These are phyloP conservation scores for Penicillium sp. DNA, from an alignment of 2,329 filamentous ascomycete genomes.

Conservation along the genomic window DNA sequence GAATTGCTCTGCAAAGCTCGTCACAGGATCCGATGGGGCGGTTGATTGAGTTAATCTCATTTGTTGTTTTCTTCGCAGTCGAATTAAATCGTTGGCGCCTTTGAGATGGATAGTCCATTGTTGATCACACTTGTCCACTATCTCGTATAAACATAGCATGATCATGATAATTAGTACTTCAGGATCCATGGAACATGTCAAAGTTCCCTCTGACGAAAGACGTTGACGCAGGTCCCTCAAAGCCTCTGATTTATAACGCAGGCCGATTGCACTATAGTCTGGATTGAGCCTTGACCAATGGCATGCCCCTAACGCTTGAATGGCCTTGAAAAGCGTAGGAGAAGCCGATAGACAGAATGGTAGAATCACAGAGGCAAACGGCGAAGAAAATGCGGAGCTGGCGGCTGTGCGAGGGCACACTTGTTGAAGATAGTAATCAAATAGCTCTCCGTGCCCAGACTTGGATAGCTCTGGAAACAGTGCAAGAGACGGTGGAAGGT, in stretches of 20 bases:
- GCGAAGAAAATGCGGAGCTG: slow-evolving; percentile 35
- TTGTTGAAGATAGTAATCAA: slow-evolving; percentile 43
- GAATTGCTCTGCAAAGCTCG: slow-evolving; percentile 46
- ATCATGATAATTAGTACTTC: slow-evolving; percentile 46
- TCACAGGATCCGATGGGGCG: slow-evolving; percentile 25
- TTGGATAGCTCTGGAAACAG: slow-evolving; percentile 32
- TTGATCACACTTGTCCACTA: slow-evolving; percentile 44
- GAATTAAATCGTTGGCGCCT: slow-evolving; percentile 49
- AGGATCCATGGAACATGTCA: slow-evolving; percentile 29
- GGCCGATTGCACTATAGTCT: slow-evolving; percentile 31
- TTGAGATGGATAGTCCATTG: slow-evolving; percentile 51
- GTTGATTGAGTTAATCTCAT: slow-evolving; percentile 10
- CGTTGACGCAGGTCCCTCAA: slow-evolving; percentile 37
- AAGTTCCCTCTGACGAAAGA: slow-evolving; percentile 28
- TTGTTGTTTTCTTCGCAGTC: slow-evolving; percentile 34
- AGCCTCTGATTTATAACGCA: slow-evolving; percentile 39
- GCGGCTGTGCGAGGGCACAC: slow-evolving; percentile 43
- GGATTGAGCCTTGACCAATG: slow-evolving; percentile 36
- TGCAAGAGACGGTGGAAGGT: slow-evolving; percentile 20
- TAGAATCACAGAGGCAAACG: slow-evolving; percentile 41
- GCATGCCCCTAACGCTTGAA: slow-evolving; percentile 41
- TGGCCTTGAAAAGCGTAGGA: slow-evolving; percentile 37
- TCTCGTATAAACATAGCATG: slow-evolving; percentile 48
- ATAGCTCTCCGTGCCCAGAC: slow-evolving; percentile 31
- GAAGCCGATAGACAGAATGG: slow-evolving; percentile 42